phyloP scores from a whole-genome alignment of 139 green algal genomes.

The Pseudopediastrum boryanum region DNA sequence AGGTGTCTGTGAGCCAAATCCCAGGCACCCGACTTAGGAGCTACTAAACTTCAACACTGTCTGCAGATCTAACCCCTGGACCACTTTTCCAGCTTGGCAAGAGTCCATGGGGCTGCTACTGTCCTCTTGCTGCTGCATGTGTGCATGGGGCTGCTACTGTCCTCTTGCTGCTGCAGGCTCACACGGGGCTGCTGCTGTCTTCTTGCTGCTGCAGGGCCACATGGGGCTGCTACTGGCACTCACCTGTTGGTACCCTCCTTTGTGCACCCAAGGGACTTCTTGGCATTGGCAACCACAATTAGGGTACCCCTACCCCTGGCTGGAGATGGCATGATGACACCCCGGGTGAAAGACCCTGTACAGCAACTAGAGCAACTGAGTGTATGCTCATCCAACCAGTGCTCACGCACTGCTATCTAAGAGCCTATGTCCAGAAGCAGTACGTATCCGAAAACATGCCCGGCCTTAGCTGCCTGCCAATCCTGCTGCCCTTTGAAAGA shows the following conservation, averaged over 20 bases:
- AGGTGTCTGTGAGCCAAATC: too few relatives aligned
- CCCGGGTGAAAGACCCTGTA: slow-evolving; percentile 40
- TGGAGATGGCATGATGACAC: slow-evolving; percentile 22
- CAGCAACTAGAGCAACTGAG: background rate
- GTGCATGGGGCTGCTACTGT: background rate
- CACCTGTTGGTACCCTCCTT: slow-evolving; percentile 69
- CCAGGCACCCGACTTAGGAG: too few relatives aligned
- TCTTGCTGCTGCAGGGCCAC: background rate
- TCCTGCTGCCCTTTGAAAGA: background rate
- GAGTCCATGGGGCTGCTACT: too few relatives aligned
- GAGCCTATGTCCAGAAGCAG: background rate
- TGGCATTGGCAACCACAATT: slow-evolving; percentile 71
- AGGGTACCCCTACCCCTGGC: slow-evolving; percentile 52
- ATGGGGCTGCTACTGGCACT: background rate
- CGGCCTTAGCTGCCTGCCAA: background rate
- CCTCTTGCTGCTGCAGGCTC: background rate
- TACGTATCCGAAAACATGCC: background rate
- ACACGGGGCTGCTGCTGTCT: background rate
- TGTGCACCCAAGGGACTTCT: slow-evolving; percentile 71
- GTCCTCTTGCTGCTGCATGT: background rate
- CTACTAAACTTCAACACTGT: too few relatives aligned
- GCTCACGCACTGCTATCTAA: background rate
- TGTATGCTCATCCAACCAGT: background rate
- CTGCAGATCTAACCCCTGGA: too few relatives aligned
- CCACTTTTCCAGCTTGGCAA: too few relatives aligned